A percentile compares a stretch with the other conserved stretches of the same genome.
Conservation (phyloP, 768 basidiomycete species). For the Tremella yokohamensis region DNA sequence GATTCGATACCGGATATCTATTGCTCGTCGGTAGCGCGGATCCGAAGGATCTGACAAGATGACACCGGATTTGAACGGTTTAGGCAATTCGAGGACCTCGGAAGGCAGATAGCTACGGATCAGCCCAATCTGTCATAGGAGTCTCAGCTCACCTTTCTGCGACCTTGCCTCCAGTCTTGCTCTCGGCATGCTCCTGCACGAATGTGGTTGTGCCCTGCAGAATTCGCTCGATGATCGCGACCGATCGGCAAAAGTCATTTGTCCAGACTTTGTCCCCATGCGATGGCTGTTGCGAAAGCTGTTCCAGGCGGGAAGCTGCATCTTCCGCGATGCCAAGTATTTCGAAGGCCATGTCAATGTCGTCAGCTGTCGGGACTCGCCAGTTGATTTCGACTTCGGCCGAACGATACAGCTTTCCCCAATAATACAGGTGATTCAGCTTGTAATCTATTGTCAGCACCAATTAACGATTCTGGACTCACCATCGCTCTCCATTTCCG, state of each 20-base stretch:
- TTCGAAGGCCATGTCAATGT: slow-evolving; percentile 69
- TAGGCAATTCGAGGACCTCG: slow-evolving; percentile 69
- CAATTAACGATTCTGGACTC: slow-evolving; percentile 10
- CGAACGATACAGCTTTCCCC: slow-evolving; percentile 73
- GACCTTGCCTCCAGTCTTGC: slow-evolving; percentile 59
- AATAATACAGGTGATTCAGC: slow-evolving; percentile 65
- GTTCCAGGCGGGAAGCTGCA: slow-evolving; percentile 57
- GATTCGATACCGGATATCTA: slow-evolving; percentile 60
- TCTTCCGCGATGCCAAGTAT: slow-evolving; percentile 65
- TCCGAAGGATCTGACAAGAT: slow-evolving; percentile 66
- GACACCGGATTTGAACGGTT: slow-evolving; percentile 65
- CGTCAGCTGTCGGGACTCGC: slow-evolving; percentile 69
- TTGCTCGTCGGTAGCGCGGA: slow-evolving; percentile 63
- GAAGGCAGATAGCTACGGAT: slow-evolving; percentile 49
- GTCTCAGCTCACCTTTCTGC: slow-evolving; percentile 33
- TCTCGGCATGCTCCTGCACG: slow-evolving; percentile 36
- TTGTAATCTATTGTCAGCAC: slow-evolving; percentile 60
- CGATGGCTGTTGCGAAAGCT: slow-evolving; percentile 59
- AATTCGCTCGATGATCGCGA: slow-evolving; percentile 70
- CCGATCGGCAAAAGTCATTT: slow-evolving; percentile 78
- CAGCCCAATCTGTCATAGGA: slow-evolving; percentile 4
- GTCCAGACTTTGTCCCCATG: slow-evolving; percentile 69
- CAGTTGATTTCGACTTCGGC: slow-evolving; percentile 76
- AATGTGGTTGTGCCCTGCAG: slow-evolving; percentile 61
- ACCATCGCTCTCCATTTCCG: slow-evolving; percentile 74